These are phyloP conservation scores for Picea abies DNA, from an alignment of 83 land plant species.

Conservation along the genomic window DNA sequence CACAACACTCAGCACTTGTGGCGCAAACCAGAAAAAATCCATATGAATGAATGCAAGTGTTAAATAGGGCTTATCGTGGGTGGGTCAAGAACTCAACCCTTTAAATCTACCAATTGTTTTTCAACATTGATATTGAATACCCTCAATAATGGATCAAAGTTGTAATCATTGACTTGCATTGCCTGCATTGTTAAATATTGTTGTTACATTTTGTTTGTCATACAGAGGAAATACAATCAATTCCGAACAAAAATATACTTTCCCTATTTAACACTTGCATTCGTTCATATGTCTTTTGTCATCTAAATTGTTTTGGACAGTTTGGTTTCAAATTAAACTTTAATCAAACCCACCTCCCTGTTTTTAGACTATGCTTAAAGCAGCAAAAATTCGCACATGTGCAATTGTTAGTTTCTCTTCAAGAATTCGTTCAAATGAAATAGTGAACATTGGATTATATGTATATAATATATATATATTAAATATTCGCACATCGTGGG, in stretches of 20 bases:
- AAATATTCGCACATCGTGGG: too few relatives aligned
- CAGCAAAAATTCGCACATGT: constrained; percentile 47
- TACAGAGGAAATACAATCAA: not conserved
- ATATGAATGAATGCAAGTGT: constrained; percentile 50
- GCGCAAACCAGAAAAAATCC: constrained; percentile 68
- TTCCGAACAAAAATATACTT: constrained; percentile 7
- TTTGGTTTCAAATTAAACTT: not conserved
- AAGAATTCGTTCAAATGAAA: constrained; percentile 14
- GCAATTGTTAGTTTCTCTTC: constrained; percentile 61
- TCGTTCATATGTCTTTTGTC: too few relatives aligned
- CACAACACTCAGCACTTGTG: constrained; percentile 58
- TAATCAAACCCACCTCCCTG: not conserved
- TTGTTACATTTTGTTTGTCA: not conserved
- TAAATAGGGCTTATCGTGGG: constrained; percentile 42
- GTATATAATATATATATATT: too few relatives aligned
- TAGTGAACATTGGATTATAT: too few relatives aligned
- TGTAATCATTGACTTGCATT: constrained; percentile 42
- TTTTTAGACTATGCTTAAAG: constrained; percentile 44
- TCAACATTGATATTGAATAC: constrained; percentile 44
- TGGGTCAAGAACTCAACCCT: constrained; percentile 48
- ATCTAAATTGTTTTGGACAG: constrained; percentile 21
- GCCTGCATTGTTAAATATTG: constrained; percentile 34
- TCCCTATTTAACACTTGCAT: too few relatives aligned
- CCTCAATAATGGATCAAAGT: constrained; percentile 39
- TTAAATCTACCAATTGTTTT: constrained; percentile 35